phyloP scores from a whole-genome alignment of 2,329 filamentous ascomycete genomes.

The Penicillium oxalicum region DNA sequence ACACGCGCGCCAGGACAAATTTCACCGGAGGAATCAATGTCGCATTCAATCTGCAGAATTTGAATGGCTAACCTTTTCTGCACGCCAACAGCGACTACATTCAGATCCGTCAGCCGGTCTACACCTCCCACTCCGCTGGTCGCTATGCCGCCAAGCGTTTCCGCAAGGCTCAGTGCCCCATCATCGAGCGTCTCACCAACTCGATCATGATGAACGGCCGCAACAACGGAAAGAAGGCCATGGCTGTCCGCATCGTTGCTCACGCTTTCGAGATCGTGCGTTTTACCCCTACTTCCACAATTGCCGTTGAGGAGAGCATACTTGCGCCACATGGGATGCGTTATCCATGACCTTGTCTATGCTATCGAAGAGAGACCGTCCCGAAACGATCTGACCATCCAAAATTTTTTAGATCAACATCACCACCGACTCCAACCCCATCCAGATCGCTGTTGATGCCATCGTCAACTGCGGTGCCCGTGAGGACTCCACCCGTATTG shows the following conservation, averaged over 20 bases:
- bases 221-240: slow-evolving; percentile 99
- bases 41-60: slow-evolving; percentile 1
- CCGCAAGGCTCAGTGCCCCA: slow-evolving; percentile 99
- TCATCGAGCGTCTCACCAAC: slow-evolving; percentile 99
- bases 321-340: neutral
- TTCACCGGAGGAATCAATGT: neutral
- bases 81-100: slow-evolving; percentile 80
- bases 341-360: neutral
- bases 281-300: slow-evolving; percentile 27
- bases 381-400: neutral
- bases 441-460: slow-evolving; percentile 98
- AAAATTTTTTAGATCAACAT: slow-evolving; percentile 74
- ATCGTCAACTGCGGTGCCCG: slow-evolving; percentile 99
- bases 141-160: slow-evolving; percentile 99
- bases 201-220: slow-evolving; percentile 99
- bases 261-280: slow-evolving; percentile 99
- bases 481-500: slow-evolving; percentile 99
- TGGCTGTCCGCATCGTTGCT: slow-evolving; percentile 98
- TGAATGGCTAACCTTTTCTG: slow-evolving; percentile 27
- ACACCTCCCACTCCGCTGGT: slow-evolving; percentile 97
- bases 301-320: slow-evolving; percentile 6
- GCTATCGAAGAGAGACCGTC: neutral
- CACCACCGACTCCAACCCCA: slow-evolving; percentile 99
- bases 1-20: slow-evolving; percentile 12
- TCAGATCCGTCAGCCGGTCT: slow-evolving; percentile 98